A percentile compares a stretch with the other conserved stretches of the same genome.
phyloP scores from a whole-genome alignment of 768 basidiomycete species.

The Vishniacozyma victoriae region DNA sequence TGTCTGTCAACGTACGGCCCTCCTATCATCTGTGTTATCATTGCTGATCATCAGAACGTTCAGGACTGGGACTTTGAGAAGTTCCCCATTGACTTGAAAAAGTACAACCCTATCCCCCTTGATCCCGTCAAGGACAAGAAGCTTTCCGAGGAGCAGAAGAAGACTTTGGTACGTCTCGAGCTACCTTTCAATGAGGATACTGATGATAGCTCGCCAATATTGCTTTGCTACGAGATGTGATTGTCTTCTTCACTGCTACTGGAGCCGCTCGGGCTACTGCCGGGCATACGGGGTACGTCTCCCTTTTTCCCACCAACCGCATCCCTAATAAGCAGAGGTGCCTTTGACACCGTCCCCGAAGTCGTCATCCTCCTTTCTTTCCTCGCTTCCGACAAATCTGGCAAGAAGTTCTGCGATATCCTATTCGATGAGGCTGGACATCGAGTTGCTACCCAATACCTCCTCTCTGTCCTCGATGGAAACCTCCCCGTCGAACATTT shows the following conservation, averaged over 20 bases:
- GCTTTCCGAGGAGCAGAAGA: slow-evolving; percentile 59
- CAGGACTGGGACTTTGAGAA: slow-evolving; percentile 43
- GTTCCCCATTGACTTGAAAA: slow-evolving; percentile 73
- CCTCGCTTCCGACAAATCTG: slow-evolving; percentile 56
- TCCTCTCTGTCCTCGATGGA: slow-evolving; percentile 72
- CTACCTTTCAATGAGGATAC: not conserved
- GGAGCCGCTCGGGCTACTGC: slow-evolving; percentile 74
- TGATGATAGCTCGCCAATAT: slow-evolving; percentile 57
- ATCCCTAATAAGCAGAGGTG: slow-evolving; percentile 43
- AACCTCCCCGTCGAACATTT: slow-evolving; percentile 67
- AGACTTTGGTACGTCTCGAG: slow-evolving; percentile 48
- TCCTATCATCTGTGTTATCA: too few species aligned
- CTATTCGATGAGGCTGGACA: slow-evolving; percentile 57
- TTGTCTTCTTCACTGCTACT: slow-evolving; percentile 78
- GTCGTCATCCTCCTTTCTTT: slow-evolving; percentile 73
- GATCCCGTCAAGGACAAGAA: slow-evolving; percentile 60
- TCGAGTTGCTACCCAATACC: slow-evolving; percentile 83
- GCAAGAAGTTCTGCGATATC: slow-evolving; percentile 28
- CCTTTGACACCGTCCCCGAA: slow-evolving; percentile 70
- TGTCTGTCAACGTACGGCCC: slow-evolving; percentile 3
- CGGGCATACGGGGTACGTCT: slow-evolving; percentile 57
- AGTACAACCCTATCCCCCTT: slow-evolving; percentile 68
- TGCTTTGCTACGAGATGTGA: slow-evolving; percentile 73
- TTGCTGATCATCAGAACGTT: slow-evolving; percentile 11
- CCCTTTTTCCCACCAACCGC: not conserved